Conservation (phyloP, 2,329 filamentous ascomycete species). For the Cladosporium phlei region DNA sequence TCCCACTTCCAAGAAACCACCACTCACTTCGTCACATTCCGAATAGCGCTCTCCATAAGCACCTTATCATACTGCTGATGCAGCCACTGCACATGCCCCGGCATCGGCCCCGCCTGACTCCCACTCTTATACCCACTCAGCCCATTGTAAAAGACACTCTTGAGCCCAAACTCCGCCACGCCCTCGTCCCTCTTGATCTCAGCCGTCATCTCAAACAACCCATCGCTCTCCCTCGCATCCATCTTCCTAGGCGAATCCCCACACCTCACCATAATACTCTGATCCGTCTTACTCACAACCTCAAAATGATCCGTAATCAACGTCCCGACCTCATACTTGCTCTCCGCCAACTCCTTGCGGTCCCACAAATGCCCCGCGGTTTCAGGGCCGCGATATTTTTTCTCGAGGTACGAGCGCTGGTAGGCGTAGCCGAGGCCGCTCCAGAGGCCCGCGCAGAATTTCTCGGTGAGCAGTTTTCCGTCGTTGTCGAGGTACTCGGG, state of each 20-base stretch:
- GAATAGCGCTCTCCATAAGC: conserved; percentile 51
- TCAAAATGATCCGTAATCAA: conserved; percentile 67
- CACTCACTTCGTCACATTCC: conserved; percentile 31
- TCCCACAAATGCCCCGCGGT: conserved; percentile 61
- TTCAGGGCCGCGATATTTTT: conserved; percentile 53
- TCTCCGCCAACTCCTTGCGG: conserved; percentile 49
- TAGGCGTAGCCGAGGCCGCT: conserved; percentile 51
- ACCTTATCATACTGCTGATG: conserved; percentile 55
- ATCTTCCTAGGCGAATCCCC: conserved; percentile 60
- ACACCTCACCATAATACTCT: conserved; percentile 59
- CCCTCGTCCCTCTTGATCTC: conserved; percentile 54
- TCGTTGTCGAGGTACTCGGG: conserved; percentile 58
- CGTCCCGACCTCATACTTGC: conserved; percentile 59
- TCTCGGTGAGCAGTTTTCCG: conserved; percentile 56
- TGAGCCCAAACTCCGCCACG: conserved; percentile 60
- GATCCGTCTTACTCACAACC: conserved; percentile 60
- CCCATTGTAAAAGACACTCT: conserved; percentile 60
- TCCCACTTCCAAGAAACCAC: background rate
- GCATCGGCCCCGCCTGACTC: conserved; percentile 42
- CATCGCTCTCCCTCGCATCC: conserved; percentile 56
- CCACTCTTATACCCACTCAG: conserved; percentile 30
- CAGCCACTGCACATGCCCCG: conserved; percentile 44
- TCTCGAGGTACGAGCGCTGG: conserved; percentile 55
- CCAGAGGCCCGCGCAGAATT: conserved; percentile 66
- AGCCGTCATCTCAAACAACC: conserved; percentile 62